Evolutionary conservation across 2,329 filamentous ascomycete species (phyloP).

Genomic region (Lecanicillium sp.): DNA sequence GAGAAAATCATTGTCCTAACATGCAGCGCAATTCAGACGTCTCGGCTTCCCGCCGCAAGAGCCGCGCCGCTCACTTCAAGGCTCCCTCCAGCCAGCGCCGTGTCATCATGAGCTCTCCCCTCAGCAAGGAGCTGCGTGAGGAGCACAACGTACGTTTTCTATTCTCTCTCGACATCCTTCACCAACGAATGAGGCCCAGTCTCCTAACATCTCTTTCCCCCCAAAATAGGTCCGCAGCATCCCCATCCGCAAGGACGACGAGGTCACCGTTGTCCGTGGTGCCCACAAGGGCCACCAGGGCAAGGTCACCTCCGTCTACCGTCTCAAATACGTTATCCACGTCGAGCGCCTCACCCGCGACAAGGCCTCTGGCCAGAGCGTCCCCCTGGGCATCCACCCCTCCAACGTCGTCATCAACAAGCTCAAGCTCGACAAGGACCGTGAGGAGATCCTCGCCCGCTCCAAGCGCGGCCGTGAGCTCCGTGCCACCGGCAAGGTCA

Average conservation of each 20-base stretch:
- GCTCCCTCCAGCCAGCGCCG: slow-evolving; percentile 92
- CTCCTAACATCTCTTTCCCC: too few species aligned
- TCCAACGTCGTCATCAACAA: slow-evolving; percentile 98
- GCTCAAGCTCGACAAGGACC: slow-evolving; percentile 96
- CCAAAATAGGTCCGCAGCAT: slow-evolving; percentile 73
- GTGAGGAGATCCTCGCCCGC: slow-evolving; percentile 80
- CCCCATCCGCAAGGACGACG: slow-evolving; percentile 95
- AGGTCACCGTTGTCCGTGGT: slow-evolving; percentile 87
- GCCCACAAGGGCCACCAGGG: slow-evolving; percentile 96
- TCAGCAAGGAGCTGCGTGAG: slow-evolving; percentile 95
- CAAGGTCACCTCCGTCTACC: slow-evolving; percentile 97
- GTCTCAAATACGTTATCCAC: slow-evolving; percentile 96
- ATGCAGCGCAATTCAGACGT: too few species aligned
- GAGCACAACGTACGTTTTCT: slow-evolving; percentile 83
- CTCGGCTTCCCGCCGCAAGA: slow-evolving; percentile 87
- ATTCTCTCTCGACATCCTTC: neutral
- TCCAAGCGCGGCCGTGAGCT: slow-evolving; percentile 74
- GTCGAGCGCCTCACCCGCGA: slow-evolving; percentile 94
- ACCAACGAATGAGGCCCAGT: neutral
- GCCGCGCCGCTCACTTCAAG: slow-evolving; percentile 95
- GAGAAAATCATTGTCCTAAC: too few species aligned
- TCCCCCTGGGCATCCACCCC: slow-evolving; percentile 88
- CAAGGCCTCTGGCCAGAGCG: slow-evolving; percentile 94
- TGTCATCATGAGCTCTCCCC: slow-evolving; percentile 92
- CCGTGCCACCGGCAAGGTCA: slow-evolving; percentile 62